phyloP scores from a whole-genome alignment of 768 basidiomycete species.

The Scleroderma citrinum region DNA sequence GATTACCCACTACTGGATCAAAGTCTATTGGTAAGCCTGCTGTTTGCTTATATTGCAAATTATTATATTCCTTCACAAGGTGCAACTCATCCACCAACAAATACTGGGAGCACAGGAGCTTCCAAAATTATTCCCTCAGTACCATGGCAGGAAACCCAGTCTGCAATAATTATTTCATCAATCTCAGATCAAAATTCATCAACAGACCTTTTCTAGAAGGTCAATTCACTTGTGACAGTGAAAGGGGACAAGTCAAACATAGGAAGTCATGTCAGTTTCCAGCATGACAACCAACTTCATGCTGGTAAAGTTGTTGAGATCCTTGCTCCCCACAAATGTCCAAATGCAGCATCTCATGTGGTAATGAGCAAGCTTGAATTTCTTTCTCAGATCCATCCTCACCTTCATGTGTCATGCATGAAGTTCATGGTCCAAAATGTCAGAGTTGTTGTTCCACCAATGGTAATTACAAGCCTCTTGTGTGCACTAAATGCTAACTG shows the following conservation, averaged over 20 bases:
- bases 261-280: background rate
- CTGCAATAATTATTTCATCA: background rate
- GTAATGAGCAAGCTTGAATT: background rate
- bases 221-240: background rate
- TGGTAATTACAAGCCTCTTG: background rate
- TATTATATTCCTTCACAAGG: background rate
- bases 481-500: background rate
- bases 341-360: conserved; percentile 1
- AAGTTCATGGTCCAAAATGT: background rate
- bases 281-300: background rate
- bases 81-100: background rate
- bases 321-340: background rate
- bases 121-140: background rate
- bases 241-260: conserved; percentile 2
- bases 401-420: conserved; percentile 2
- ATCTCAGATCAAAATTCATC: background rate
- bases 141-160: conserved; percentile 1
- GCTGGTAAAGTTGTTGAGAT: conserved; percentile 3
- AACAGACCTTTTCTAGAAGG: background rate
- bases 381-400: conserved; percentile 1
- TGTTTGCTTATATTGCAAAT: background rate
- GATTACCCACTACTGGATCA: background rate
- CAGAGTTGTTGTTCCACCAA: background rate
- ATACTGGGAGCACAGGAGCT: background rate
- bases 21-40: background rate